Evolutionary conservation across 1,284 basidiomycete species (phyloP).

Genomic region (Vanrija pseudolonga): DNA sequence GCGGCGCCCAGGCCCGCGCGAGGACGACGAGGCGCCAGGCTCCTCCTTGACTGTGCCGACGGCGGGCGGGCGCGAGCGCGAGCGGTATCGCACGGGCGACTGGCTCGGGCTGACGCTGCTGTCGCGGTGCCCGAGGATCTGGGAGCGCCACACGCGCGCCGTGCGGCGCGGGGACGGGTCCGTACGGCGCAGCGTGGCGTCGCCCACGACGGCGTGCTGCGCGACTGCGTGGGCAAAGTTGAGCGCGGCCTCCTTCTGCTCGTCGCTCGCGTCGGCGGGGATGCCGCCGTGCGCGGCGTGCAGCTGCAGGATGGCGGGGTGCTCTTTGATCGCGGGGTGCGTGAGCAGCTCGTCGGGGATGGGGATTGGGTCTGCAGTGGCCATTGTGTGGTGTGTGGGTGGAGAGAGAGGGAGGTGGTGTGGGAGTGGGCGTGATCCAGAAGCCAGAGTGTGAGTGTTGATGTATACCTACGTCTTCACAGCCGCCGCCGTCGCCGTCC

Average conservation of each 20-base stretch:
- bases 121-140: slow-evolving; percentile 14
- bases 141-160: slow-evolving; percentile 14
- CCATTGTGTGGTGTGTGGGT: not conserved
- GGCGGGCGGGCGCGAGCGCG: slow-evolving; percentile 10
- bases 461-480: no score
- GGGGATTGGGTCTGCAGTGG: slow-evolving; percentile 2
- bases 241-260: slow-evolving; percentile 2
- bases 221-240: slow-evolving; percentile 13
- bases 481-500: no score
- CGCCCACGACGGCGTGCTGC: slow-evolving; percentile 1
- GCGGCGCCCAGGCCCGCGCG: slow-evolving; percentile 1
- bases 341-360: slow-evolving; percentile 13
- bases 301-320: slow-evolving; percentile 4
- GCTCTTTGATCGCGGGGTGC: slow-evolving; percentile 8
- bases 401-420: no score
- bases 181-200: slow-evolving; percentile 3
- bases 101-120: slow-evolving; percentile 5
- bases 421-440: no score
- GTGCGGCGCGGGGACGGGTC: slow-evolving; percentile 14
- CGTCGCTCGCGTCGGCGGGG: slow-evolving; percentile 1
- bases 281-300: slow-evolving; percentile 12
- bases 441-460: no score
- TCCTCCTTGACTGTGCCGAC: slow-evolving; percentile 10
- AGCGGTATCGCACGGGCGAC: slow-evolving; percentile 8
- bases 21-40: no score